Evolutionary conservation across 2,329 filamentous ascomycete species (phyloP), one percentile per base, ranked within the genome.

Genomic region (Aspergillus ochraceoroseus): DNA sequence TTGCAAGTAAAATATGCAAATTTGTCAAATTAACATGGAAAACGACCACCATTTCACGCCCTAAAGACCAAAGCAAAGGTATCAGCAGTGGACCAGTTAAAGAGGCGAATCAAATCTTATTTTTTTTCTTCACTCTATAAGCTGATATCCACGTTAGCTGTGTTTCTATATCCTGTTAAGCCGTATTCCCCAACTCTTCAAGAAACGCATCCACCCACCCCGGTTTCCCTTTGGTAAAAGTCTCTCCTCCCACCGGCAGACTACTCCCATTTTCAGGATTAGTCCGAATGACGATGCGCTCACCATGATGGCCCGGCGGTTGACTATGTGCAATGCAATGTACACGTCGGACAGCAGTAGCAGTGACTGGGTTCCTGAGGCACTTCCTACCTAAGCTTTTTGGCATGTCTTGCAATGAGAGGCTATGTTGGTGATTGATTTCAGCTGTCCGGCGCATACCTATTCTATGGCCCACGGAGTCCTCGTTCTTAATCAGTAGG

Each of bases 241-340:
- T 66, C 51, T 68, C 64, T 1, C 55, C 59, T 1, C 56, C 57
- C 9, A 59, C 60, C 2, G 54, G 53, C 49, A 67, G 58, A 5
- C 57, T 47, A 12, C 53, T 50, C 6, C 62, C 61, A 5, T 63
- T 58, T 2, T 67, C 63, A 3, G 66, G 53, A 26, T 66, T 46
- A 5, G 63, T 69, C 22, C 64, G 52, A 11, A 66, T 59, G 36
- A 68, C 66, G 14, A 64, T 55, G 39, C 63, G 63, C 6, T 63
- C 63, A 2, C 61, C 61, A 66, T 64, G 7, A 57, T 59, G 30
- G 62, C 60, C 42, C 65, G 64, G 27, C 63, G 58, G 40, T 67
- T 63, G 32, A 65, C 67, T n/a, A 67, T 58, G 42, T 67, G 64
- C 29, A 54, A 59, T 4, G 64, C n/a, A n/a, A n/a, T n/a, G n/a